A percentile compares a stretch with the other conserved stretches of the same genome.
Conservation (phyloP, 2,329 filamentous ascomycete species). For the Rutstroemia sp. region DNA sequence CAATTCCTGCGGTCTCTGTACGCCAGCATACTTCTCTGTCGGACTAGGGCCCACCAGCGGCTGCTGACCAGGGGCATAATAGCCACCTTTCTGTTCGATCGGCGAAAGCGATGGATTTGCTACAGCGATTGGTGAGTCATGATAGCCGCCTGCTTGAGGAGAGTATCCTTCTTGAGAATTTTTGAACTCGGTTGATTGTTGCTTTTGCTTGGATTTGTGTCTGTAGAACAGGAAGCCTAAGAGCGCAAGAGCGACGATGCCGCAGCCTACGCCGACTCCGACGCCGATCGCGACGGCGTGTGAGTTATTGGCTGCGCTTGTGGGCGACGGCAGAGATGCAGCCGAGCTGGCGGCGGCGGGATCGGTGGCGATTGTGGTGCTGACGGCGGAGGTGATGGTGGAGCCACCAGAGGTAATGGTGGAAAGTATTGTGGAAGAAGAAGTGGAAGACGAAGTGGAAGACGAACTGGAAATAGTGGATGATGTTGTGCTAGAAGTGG, state of each 20-base stretch:
- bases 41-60: background rate
- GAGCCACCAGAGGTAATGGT: too few relatives aligned
- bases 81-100: background rate
- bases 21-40: background rate
- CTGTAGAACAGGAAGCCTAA: slow-evolving; percentile 12
- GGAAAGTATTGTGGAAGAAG: background rate
- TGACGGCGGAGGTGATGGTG: background rate
- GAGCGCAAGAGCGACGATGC: slow-evolving; percentile 6
- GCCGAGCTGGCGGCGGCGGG: background rate
- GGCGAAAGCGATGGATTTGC: background rate
- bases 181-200: background rate
- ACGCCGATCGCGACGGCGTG: slow-evolving; percentile 14
- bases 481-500: background rate
- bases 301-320: background rate
- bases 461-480: background rate
- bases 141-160: too few relatives aligned
- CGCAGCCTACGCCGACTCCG: slow-evolving; percentile 13
- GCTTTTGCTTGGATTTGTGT: background rate
- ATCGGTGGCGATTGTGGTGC: background rate
- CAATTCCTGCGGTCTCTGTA: background rate
- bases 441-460: background rate
- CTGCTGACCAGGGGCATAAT: background rate
- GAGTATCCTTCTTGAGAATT: background rate
- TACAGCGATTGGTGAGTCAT: background rate
- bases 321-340: slow-evolving; percentile 4